Base-by-base conservation (phyloP, 2,329 filamentous ascomycete species). In the Penicillium sp. region DNA sequence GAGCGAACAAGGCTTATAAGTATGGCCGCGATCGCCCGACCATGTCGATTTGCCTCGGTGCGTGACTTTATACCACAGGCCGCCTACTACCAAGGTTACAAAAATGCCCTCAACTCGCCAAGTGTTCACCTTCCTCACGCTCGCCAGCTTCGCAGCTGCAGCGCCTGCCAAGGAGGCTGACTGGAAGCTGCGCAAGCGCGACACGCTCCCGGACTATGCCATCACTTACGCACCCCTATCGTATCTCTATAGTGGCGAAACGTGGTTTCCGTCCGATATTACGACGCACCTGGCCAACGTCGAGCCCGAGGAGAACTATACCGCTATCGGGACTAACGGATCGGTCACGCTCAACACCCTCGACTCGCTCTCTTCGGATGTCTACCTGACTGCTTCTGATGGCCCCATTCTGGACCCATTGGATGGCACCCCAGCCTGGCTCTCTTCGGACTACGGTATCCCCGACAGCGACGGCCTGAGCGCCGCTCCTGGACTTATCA, bases 341-440 rank as follows among this genome's bases (percentile, higher is more conserved):
- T 54, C 52, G n/a, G 44, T 54, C 11, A 54, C 52, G 4, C 52
- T 54, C 31, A n/a, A 42, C 21, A 54, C 33, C 2, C 52, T 54
- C 13, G 26, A 54, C n/a, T 48, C 27, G 14, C 31, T 48, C 13
- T 29, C 52, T 33, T 54, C 52, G 14, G 52, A 54, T 43, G 52
- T 54, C 25, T 48, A 54, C 21, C 25, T 54, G 11, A 54, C 52
- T 43, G 52, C 52, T 27, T 48, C 52, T n/a, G 52, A 54, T 39
- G 52, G 52, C 8, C 52, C 52, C 13, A 54, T 54, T 19, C 25
- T 54, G 33, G 35, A 54, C n/a, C 52, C 52, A 25, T 21, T 54
- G n/a, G 44, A 48, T 23, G 45, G 43, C 11, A 54, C 35, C 21
- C 52, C 52, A 3, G 52, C 44, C 7, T 54, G 52, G 52, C 52